Base-by-base conservation (phyloP, 1,284 basidiomycete species). In the Ustilago tritici region DNA sequence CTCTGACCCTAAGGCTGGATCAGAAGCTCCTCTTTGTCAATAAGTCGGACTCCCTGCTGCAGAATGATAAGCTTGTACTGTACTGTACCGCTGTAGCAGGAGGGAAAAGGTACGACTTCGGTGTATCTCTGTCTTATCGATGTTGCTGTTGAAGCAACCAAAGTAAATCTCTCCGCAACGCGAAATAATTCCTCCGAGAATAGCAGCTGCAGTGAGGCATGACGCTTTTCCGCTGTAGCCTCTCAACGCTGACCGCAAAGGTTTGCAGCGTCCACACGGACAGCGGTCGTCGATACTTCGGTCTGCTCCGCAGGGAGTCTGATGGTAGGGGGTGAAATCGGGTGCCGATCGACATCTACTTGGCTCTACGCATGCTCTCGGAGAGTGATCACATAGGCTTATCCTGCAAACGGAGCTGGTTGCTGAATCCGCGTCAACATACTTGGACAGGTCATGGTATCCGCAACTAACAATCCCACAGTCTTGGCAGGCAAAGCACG, bases 71-170 rank as follows among this genome's bases (percentile, higher is more conserved):
- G 36, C 17, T 28, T 36, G 35, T 38, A 38, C 19, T n/a, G n/a
- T 56, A 10, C 4, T 38, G 23, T 35, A 15, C 34, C 38, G 31
- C 15, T 23, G 23, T 23, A 10, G 6, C 15, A 40, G 54, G 10
- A 41, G 14, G 28, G 19, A 15, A 46, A 61, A 60, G 68, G 62
- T 28, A 59, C 31, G 69, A 61, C 69, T 49, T 71, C 63, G 69
- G 69, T 61, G 59, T 63, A 71, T 53, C 34, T 36, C 14, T 40
- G 9, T n/a, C 60, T 73, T 73, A 68, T 73, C 70, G 70, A 73
- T 72, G 43, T 36, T 54, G 19, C 31, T 56, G 31, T 12, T 19
- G 9, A 36, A 23, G n/a, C 31, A 50, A 50, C 49, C 28, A 17
- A 35, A 43, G 43, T 58, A 31, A 70, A 55, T 66, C 61, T 67